Percentiles rank a stretch among this genome's conserved stretches.
phyloP scores from a whole-genome alignment of 371 early-diverging fungal species.

The Coemansia sp. region DNA sequence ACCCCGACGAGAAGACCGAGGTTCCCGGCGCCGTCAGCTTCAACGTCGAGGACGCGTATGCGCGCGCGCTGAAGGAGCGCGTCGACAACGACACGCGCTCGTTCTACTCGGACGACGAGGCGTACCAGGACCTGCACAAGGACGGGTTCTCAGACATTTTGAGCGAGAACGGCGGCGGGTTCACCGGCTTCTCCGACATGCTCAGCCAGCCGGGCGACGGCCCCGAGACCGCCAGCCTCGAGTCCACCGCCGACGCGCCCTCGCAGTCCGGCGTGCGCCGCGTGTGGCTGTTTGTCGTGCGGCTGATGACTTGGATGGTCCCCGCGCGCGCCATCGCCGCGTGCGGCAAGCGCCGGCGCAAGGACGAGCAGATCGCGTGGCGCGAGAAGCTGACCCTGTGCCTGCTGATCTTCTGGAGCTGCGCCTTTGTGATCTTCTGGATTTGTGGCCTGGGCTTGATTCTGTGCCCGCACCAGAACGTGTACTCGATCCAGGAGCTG shows the following conservation, averaged over 20 bases:
- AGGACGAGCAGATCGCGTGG: conserved; percentile 92
- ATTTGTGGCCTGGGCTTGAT: conserved; percentile 83
- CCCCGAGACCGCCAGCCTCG: conserved; percentile 18
- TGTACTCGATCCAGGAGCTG: conserved; percentile 62
- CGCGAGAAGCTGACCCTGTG: conserved; percentile 94
- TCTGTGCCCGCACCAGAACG: conserved; percentile 84
- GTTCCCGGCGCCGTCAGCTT: conserved; percentile 28
- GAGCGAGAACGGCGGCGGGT: conserved; percentile 36
- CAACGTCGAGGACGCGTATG: conserved; percentile 24
- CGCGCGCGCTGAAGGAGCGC: conserved; percentile 29
- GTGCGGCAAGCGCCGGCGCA: conserved; percentile 77
- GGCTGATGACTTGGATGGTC: conserved; percentile 77
- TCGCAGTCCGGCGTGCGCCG: conserved; percentile 22
- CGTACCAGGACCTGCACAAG: conserved; percentile 44
- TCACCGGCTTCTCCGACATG: conserved; percentile 36
- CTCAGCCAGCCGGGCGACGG: conserved; percentile 28
- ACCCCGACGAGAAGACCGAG: conserved; percentile 24
- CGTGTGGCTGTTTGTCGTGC: conserved; percentile 78
- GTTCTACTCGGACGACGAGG: conserved; percentile 67
- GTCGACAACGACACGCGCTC: conserved; percentile 63
- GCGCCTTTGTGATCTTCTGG: conserved; percentile 81
- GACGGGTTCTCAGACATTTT: conserved; percentile 42
- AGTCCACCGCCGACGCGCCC: conserved; percentile 32
- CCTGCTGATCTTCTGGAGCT: conserved; percentile 78
- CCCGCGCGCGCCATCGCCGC: conserved; percentile 57